Base-by-base conservation (phyloP, 192 early-diverging fungal species). In the Helicostylum pulchrum region DNA sequence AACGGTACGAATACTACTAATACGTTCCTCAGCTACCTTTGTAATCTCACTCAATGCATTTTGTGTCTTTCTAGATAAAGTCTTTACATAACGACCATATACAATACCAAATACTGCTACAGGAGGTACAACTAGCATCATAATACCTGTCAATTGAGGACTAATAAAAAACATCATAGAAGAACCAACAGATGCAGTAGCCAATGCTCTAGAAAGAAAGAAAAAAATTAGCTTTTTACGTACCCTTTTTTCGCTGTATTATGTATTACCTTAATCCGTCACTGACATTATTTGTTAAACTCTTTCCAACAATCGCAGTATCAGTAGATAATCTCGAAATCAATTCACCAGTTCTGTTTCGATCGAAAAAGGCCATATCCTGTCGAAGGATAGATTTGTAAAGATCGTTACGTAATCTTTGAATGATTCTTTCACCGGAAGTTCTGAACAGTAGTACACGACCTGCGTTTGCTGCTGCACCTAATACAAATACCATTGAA, bases 321-420 rank as follows among this genome's bases (percentile, higher is more conserved):
- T 93, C 93, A 1, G 78, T 82, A 34, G 88, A 85, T 54, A 95
- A 75, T 20, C 92, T 85, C 32, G 87, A 90, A 15, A 92, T 83
- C 21, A 95, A 80, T 58, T 92, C 92, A 43, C 92, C 92, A 0
- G 87, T 88, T 61, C 84, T 77, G 67, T 90, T 90, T 62, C 79
- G 77, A 60, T 97, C 94, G 73, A 94, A 97, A 78, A 86, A 97
- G 3, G 75, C 89, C 63, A 94, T 91, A 30, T 95, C 90, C 72
- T 97, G 94, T n/a, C 82, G 77, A 54, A 95, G 64, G 57, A 97
- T 87, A 17, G 88, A 77, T 0, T 70, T 61, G 76, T 91, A 94
- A 1, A 77, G 66, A 45, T 75, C 67, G 54, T 83, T 80, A 20
- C 92, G 84, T 11, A 90, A 69, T 2, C 78, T 67, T 53, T 76